Evolutionary conservation across 352 stramenopile species (phyloP), one percentile per base, ranked within the genome.

Genomic region (Phytophthora syringae): DNA sequence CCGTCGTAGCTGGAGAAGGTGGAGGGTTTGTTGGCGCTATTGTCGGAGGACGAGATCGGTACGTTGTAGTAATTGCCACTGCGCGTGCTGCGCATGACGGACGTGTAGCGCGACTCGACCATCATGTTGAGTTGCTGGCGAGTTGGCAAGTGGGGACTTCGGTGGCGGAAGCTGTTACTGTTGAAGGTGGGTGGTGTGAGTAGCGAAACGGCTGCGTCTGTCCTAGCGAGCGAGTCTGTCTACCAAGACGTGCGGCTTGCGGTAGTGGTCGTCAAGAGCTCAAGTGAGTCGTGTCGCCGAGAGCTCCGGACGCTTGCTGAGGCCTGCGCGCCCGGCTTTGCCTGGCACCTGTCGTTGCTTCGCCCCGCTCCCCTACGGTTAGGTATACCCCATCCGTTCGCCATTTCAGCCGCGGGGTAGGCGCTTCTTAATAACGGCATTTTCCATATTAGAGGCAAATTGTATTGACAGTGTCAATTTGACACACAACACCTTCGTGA

Each of bases 11-110:
- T 52, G 40, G 37, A 22, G 52, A 78, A 64, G 24, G 60, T 67
- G 36, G 54, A n/a, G n/a, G n/a, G n/a, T n/a, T n/a, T 36, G 22
- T 74, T 60, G 18, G 73, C 51, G 13, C n/a, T n/a, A n/a, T n/a
- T n/a, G n/a, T n/a, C 11, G 30, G 5, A 5, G 9, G 30, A 5
- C 30, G 71, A 61, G 43, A 84, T 62, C 12, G 79, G 79, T 22
- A 88, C 64, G 57, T 85, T 79, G 67, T 88, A 88, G 55, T 84
- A 88, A 44, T 88, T 88, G 57, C 74, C 76, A 60, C 79, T 88
- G 58, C 70, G 72, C 51, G 76, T 82, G 51, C 76, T 80, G 68
- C 79, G 79, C 74, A 88, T 70, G 37, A 88, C 74, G 45, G 78
- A 84, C 56, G 74, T 74, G 61, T 74, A 79, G 30, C 63, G 63